These are phyloP conservation scores for Talaromyces trachyspermus DNA, from an alignment of 495 filamentous ascomycete species.

Conservation along the genomic window DNA sequence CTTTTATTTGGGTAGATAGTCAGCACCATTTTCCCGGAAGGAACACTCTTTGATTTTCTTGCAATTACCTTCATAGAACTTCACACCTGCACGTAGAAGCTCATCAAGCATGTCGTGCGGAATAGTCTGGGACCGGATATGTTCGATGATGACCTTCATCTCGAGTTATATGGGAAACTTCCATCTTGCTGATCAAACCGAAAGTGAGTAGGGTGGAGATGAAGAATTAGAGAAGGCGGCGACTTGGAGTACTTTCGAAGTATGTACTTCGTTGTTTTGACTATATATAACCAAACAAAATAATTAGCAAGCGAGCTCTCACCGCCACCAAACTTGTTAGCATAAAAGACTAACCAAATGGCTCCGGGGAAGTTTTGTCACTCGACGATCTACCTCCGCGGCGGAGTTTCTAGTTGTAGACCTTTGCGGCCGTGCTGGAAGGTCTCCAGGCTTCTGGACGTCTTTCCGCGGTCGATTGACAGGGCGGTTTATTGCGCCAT, in stretches of 20 bases:
- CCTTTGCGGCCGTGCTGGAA: conserved; percentile 22
- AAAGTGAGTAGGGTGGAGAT: conserved; percentile 79
- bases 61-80: conserved; percentile 78
- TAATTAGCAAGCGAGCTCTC: background rate
- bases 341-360: conserved; percentile 35
- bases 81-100: conserved; percentile 54
- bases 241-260: conserved; percentile 71
- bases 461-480: conserved; percentile 48
- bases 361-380: conserved; percentile 38
- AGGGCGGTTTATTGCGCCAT: conserved; percentile 41
- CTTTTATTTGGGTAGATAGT: conserved; percentile 21
- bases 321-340: too few species aligned
- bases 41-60: conserved; percentile 3
- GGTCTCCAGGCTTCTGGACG: conserved; percentile 38
- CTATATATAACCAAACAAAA: conserved; percentile 25
- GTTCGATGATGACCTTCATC: conserved; percentile 77
- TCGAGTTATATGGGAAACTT: conserved; percentile 81
- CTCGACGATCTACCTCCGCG: conserved; percentile 27
- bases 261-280: conserved; percentile 66
- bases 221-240: conserved; percentile 75
- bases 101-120: conserved; percentile 72
- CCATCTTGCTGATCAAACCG: conserved; percentile 93
- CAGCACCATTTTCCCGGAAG: background rate
- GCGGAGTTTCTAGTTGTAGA: conserved; percentile 24
- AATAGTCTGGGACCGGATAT: conserved; percentile 58